phyloP scores from a whole-genome alignment of 306 rosid species.

The Lotus japonicus region DNA sequence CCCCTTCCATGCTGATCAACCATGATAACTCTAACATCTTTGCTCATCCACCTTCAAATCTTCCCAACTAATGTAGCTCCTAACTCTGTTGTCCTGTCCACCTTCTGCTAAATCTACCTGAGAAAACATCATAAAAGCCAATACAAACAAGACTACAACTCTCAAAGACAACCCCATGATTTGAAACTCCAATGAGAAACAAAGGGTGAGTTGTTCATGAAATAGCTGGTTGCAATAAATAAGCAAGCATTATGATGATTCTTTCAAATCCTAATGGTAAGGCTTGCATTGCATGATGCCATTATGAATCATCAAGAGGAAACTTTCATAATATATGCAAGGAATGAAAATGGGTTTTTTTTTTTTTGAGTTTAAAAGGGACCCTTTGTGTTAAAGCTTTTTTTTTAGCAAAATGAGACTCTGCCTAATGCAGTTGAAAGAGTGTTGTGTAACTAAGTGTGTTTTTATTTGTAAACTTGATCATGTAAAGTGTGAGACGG shows the following conservation, averaged over 20 bases:
- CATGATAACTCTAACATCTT: slow-evolving; percentile 34
- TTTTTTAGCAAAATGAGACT: background rate
- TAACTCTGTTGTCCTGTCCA: background rate
- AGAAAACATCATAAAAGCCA: slow-evolving; percentile 17
- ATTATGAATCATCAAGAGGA: slow-evolving; percentile 10
- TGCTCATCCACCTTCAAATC: slow-evolving; percentile 55
- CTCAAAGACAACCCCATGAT: slow-evolving; percentile 6
- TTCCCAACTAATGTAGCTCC: slow-evolving; percentile 64
- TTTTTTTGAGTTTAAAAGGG: slow-evolving; percentile 29
- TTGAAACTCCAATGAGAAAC: background rate
- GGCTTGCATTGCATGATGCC: slow-evolving; percentile 20
- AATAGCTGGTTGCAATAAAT: slow-evolving; percentile 50
- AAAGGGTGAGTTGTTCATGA: slow-evolving; percentile 4
- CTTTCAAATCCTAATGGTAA: slow-evolving; percentile 11
- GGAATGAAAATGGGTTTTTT: no score
- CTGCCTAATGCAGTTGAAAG: slow-evolving; percentile 26
- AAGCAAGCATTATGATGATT: slow-evolving; percentile 34
- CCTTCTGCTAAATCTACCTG: slow-evolving; percentile 29
- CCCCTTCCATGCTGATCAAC: slow-evolving; percentile 64
- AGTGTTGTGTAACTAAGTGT: slow-evolving; percentile 20
- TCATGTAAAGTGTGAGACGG: slow-evolving; percentile 20
- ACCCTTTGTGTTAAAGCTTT: background rate
- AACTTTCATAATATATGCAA: no score
- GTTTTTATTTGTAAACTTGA: slow-evolving; percentile 11
- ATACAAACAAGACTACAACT: slow-evolving; percentile 16